phyloP scores from a whole-genome alignment of 768 basidiomycete genomes.

The Pulveroboletus sp. region DNA sequence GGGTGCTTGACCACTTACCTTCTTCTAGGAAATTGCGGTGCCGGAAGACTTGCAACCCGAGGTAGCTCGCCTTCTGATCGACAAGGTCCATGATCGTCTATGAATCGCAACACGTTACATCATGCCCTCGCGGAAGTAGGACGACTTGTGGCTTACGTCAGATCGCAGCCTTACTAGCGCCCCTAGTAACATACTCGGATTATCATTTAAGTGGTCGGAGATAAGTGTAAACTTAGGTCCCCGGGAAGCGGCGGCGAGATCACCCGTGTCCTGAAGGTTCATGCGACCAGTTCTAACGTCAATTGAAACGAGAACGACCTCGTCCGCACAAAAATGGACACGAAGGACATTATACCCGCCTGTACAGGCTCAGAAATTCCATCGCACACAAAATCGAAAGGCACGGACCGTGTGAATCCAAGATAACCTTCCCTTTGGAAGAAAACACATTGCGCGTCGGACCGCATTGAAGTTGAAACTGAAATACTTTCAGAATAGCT shows the following conservation, averaged over 20 bases:
- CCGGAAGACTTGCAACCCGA: conserved; percentile 74
- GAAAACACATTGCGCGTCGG: conserved; percentile 55
- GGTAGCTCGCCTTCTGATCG: conserved; percentile 80
- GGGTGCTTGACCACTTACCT: conserved; percentile 38
- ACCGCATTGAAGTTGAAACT: conserved; percentile 49
- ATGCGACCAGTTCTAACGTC: conserved; percentile 78
- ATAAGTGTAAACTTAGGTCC: conserved; percentile 58
- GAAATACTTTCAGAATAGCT: conserved; percentile 55
- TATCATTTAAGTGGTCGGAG: conserved; percentile 64
- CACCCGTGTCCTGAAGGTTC: conserved; percentile 75
- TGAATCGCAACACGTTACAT: not conserved
- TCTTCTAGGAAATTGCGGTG: conserved; percentile 61
- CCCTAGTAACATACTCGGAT: conserved; percentile 54
- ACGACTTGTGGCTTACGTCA: conserved; percentile 41
- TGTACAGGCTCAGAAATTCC: conserved; percentile 22
- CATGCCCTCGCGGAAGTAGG: not conserved
- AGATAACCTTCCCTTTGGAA: conserved; percentile 50
- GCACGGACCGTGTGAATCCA: conserved; percentile 51
- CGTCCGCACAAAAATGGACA: conserved; percentile 69
- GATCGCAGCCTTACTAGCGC: conserved; percentile 57
- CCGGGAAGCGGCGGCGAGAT: conserved; percentile 68
- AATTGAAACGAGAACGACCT: conserved; percentile 70
- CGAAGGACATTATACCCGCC: conserved; percentile 56
- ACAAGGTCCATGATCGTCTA: conserved; percentile 80
- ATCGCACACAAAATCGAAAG: not conserved